Percentiles rank a stretch among this genome's conserved stretches.
These are phyloP conservation scores for Mercurialis annua DNA, from an alignment of 345 rosid genomes.

Conservation along the genomic window DNA sequence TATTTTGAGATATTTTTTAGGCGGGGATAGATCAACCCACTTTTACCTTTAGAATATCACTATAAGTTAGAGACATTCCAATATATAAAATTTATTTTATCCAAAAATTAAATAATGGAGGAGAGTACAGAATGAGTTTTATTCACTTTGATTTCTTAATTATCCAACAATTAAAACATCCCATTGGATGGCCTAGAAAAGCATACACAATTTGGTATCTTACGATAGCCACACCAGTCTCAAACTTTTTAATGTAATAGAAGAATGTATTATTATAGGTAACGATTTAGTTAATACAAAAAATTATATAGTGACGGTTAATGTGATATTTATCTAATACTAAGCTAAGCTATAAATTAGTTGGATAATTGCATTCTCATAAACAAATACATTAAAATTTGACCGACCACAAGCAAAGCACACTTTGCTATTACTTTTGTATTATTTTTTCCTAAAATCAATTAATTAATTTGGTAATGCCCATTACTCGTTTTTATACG, in stretches of 20 bases:
- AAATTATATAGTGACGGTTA: not conserved
- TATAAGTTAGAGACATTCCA: no score
- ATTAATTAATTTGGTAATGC: conserved; percentile 14
- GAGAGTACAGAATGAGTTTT: no score
- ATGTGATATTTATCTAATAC: not conserved
- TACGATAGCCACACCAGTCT: not conserved
- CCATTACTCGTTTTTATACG: conserved; percentile 9
- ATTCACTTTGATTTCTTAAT: no score
- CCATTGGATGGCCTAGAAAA: not conserved
- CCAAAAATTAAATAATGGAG: no score
- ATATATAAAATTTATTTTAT: no score
- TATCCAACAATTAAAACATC: no score
- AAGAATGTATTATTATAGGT: not conserved
- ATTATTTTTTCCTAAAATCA: no score
- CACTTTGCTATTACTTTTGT: conserved; percentile 25
- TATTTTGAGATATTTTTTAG: no score
- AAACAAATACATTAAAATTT: conserved; percentile 23
- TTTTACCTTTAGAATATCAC: no score
- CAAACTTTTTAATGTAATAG: not conserved
- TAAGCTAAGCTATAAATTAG: not conserved
- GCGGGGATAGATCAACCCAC: no score
- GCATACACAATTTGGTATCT: not conserved
- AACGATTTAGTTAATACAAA: not conserved
- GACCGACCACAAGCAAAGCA: conserved; percentile 27
- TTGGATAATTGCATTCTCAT: conserved; percentile 10